These are phyloP conservation scores for Candida xiaguanensis DNA, from an alignment of 805 yeast genomes.

Conservation along the genomic window DNA sequence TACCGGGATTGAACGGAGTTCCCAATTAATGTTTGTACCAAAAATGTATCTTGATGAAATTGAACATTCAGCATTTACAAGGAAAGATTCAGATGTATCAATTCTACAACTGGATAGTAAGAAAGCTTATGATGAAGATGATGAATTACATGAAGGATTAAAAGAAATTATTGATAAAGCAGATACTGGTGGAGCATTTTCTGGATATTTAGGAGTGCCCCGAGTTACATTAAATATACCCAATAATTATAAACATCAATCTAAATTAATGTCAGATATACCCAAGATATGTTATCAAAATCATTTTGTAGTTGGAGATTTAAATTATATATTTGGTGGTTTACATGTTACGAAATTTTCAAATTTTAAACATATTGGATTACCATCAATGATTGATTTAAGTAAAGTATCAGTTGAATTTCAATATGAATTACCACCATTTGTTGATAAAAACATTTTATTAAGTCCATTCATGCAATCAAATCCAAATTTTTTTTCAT, in stretches of 20 bases:
- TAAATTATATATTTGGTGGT: slow-evolving; percentile 38
- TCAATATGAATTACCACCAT: slow-evolving; percentile 38
- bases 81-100: slow-evolving; percentile 8
- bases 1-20: slow-evolving; percentile 10
- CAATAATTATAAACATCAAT: slow-evolving; percentile 6
- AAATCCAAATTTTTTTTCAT: slow-evolving; percentile 22
- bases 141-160: slow-evolving; percentile 2
- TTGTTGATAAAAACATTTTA: slow-evolving; percentile 30
- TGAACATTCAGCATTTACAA: slow-evolving; percentile 10
- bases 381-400: slow-evolving; percentile 28
- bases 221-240: slow-evolving; percentile 21
- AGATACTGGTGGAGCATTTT: slow-evolving; percentile 17
- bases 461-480: slow-evolving; percentile 44
- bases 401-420: slow-evolving; percentile 33
- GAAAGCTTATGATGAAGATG: slow-evolving; percentile 4
- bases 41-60: slow-evolving; percentile 20
- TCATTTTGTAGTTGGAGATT: slow-evolving; percentile 27
- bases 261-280: slow-evolving; percentile 11
- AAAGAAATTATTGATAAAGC: slow-evolving; percentile 7
- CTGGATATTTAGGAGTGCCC: slow-evolving; percentile 27
- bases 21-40: slow-evolving; percentile 19
- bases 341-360: slow-evolving; percentile 15
- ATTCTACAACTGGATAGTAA: not conserved
- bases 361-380: slow-evolving; percentile 23
- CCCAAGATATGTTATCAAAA: slow-evolving; percentile 31